A percentile compares a stretch with the other conserved stretches of the same genome.
These are phyloP conservation scores for Aspergillus diversus DNA, from an alignment of 495 filamentous ascomycete genomes.

Conservation along the genomic window DNA sequence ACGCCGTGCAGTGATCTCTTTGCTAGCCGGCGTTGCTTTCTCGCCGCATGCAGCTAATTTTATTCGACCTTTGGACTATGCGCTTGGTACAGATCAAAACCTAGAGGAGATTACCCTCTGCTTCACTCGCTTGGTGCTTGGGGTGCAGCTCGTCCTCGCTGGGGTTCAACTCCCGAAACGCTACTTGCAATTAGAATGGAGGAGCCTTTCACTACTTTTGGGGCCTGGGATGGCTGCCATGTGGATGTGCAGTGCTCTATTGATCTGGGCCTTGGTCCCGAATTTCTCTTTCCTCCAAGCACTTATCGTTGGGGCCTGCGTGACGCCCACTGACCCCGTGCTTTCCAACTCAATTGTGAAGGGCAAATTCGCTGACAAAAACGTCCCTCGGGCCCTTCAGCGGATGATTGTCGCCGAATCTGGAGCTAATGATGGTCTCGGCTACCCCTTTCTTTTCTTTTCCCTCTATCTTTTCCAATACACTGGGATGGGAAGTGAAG, in stretches of 20 bases:
- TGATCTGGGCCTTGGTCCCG: slow-evolving; percentile 81
- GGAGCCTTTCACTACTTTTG: slow-evolving; percentile 71
- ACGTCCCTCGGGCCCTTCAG: slow-evolving; percentile 81
- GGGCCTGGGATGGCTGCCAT: slow-evolving; percentile 86
- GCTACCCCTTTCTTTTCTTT: slow-evolving; percentile 88
- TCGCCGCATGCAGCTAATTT: slow-evolving; percentile 79
- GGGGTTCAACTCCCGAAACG: slow-evolving; percentile 90
- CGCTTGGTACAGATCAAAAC: slow-evolving; percentile 59
- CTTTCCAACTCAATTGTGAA: slow-evolving; percentile 90
- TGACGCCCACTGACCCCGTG: slow-evolving; percentile 92
- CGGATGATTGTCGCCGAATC: slow-evolving; percentile 89
- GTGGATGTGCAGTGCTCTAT: slow-evolving; percentile 81
- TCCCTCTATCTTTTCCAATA: slow-evolving; percentile 84
- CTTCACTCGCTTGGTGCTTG: slow-evolving; percentile 86
- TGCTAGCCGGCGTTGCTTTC: slow-evolving; percentile 77
- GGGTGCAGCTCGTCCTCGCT: slow-evolving; percentile 87
- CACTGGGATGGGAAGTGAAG: slow-evolving; percentile 58
- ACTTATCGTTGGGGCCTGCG: slow-evolving; percentile 77
- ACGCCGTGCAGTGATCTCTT: slow-evolving; percentile 68
- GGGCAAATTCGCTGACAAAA: slow-evolving; percentile 89
- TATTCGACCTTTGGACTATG: slow-evolving; percentile 77
- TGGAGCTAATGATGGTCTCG: slow-evolving; percentile 91
- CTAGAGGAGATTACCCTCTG: slow-evolving; percentile 72
- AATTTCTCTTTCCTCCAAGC: slow-evolving; percentile 74
- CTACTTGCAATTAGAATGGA: slow-evolving; percentile 82